A percentile compares a stretch with the other conserved stretches of the same genome.
Conservation (phyloP, 352 stramenopile genomes). For the Pythium rhizo-oryzae region DNA sequence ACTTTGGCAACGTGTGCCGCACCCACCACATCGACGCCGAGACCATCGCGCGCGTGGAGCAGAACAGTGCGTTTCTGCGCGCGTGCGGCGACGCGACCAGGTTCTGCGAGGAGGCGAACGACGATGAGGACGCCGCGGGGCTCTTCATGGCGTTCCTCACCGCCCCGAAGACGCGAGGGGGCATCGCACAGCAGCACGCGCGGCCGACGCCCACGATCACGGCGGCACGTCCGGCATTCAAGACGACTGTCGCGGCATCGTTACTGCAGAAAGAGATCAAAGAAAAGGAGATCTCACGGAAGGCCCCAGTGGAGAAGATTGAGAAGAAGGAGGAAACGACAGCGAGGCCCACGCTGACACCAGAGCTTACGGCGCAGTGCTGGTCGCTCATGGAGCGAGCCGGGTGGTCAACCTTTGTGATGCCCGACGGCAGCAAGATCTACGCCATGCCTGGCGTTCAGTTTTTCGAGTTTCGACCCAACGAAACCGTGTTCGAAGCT, state of each 20-base stretch:
- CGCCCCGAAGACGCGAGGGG: not conserved
- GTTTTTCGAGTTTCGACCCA: constrained; percentile 73
- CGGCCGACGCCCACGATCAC: not conserved
- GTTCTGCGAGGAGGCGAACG: constrained; percentile 35
- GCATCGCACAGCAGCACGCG: not conserved
- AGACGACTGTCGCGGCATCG: not conserved
- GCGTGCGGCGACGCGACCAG: constrained; percentile 54
- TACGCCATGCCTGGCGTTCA: constrained; percentile 70
- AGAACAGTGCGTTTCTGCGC: constrained; percentile 51
- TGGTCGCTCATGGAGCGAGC: constrained; percentile 59
- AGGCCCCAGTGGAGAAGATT: not conserved
- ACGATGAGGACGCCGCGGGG: constrained; percentile 27
- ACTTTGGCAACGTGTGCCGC: constrained; percentile 48
- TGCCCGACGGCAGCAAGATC: constrained; percentile 50
- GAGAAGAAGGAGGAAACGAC: not conserved
- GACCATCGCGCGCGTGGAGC: constrained; percentile 36
- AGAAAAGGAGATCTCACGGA: not conserved
- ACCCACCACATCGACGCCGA: constrained; percentile 39
- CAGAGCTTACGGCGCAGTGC: constrained; percentile 44
- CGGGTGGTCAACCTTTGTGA: constrained; percentile 66
- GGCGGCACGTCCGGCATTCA: not conserved
- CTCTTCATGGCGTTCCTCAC: constrained; percentile 34
- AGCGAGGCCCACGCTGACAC: not conserved
- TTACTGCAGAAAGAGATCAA: not conserved
- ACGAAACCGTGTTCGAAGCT: constrained; percentile 81